phyloP scores from a whole-genome alignment of 495 filamentous ascomycete genomes.

The Umbilicaria muhlenbergii region DNA sequence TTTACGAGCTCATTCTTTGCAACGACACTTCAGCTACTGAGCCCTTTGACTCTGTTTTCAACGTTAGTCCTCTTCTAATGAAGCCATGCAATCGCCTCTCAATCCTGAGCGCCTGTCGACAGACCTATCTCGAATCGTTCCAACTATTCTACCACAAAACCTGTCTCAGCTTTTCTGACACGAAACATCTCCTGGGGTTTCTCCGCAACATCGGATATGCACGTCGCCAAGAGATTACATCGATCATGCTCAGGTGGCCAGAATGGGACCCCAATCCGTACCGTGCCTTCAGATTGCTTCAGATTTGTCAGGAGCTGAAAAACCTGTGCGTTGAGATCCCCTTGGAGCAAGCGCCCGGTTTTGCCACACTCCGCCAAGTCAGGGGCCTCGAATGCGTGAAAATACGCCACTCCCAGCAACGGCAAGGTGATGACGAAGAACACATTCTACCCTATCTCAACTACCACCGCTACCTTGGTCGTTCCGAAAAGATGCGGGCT shows the following conservation, averaged over 20 bases:
- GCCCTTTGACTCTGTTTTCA: not conserved
- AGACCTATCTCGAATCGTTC: constrained; percentile 14
- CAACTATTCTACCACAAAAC: constrained; percentile 18
- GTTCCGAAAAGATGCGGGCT: too few species aligned
- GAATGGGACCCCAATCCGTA: not conserved
- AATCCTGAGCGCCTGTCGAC: constrained; percentile 12
- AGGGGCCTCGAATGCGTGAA: not conserved
- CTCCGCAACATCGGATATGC: constrained; percentile 6
- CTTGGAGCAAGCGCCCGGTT: constrained; percentile 1
- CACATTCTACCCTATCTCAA: too few species aligned
- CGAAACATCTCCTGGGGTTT: constrained; percentile 8
- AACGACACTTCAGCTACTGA: not conserved
- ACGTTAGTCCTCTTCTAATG: constrained; percentile 5
- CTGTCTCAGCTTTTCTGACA: constrained; percentile 16
- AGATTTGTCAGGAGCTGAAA: constrained; percentile 1
- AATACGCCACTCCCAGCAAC: too few species aligned
- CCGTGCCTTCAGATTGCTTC: constrained; percentile 2
- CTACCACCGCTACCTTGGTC: too few species aligned
- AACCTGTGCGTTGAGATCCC: not conserved
- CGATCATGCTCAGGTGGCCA: constrained; percentile 5
- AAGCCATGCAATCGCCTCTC: constrained; percentile 9
- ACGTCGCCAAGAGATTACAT: constrained; percentile 8
- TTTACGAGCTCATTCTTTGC: constrained; percentile 15
- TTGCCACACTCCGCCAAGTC: constrained; percentile 1
- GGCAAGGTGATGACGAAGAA: too few species aligned